phyloP scores from a whole-genome alignment of 768 basidiomycete species.

The Leccinum uliginosum region DNA sequence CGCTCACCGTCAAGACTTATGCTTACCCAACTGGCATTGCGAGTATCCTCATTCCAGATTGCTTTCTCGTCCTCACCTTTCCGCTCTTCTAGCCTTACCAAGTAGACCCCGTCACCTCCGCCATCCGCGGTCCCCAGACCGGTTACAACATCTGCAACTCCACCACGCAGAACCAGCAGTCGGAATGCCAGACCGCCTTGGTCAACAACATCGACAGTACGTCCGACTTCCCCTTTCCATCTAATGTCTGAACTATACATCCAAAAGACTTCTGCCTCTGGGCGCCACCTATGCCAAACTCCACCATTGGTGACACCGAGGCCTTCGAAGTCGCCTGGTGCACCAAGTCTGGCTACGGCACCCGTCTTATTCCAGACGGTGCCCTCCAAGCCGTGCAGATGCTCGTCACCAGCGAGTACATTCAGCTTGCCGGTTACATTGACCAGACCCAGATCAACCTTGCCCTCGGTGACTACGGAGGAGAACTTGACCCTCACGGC shows the following conservation, averaged over 20 bases:
- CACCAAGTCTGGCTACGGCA: conserved; percentile 58
- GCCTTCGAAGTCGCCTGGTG: conserved; percentile 72
- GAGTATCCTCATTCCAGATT: conserved; percentile 8
- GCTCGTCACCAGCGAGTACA: conserved; percentile 52
- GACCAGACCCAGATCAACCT: conserved; percentile 60
- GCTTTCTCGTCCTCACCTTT: neutral
- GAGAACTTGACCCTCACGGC: conserved; percentile 75
- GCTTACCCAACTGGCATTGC: conserved; percentile 42
- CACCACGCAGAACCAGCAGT: conserved; percentile 56
- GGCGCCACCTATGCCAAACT: conserved; percentile 47
- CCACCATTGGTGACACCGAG: conserved; percentile 62
- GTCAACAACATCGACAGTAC: conserved; percentile 50
- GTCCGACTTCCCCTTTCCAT: neutral
- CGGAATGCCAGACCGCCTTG: conserved; percentile 66
- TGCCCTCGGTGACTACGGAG: conserved; percentile 53
- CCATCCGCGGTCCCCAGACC: conserved; percentile 52
- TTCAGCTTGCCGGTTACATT: conserved; percentile 59
- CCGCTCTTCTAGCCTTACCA: conserved; percentile 43
- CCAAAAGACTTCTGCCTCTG: conserved; percentile 66
- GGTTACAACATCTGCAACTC: conserved; percentile 72
- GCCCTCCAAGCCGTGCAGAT: conserved; percentile 64
- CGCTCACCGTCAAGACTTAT: conserved; percentile 44
- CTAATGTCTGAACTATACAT: conserved; percentile 23
- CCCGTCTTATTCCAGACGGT: conserved; percentile 64
- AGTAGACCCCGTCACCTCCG: conserved; percentile 37